These are phyloP conservation scores for Hypomyces perniciosus DNA, from an alignment of 2,329 filamentous ascomycete species.

Conservation along the genomic window DNA sequence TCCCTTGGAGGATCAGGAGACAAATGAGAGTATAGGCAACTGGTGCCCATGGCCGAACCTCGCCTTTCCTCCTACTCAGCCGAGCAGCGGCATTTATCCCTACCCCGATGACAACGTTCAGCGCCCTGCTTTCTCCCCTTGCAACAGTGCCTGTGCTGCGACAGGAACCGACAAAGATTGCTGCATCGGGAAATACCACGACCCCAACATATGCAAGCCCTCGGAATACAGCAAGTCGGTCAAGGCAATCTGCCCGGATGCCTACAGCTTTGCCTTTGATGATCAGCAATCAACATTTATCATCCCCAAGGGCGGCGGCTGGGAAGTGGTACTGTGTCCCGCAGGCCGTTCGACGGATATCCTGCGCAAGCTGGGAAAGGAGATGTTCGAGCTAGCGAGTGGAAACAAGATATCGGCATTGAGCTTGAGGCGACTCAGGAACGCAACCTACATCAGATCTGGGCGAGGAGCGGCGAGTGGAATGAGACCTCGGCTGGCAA, in stretches of 20 bases:
- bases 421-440: constrained; percentile 26
- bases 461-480: constrained; percentile 21
- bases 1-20: constrained; percentile 57
- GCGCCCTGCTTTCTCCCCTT: constrained; percentile 69
- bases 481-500: constrained; percentile 13
- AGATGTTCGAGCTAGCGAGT: constrained; percentile 43
- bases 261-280: constrained; percentile 70
- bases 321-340: constrained; percentile 75
- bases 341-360: constrained; percentile 54
- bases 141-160: constrained; percentile 69
- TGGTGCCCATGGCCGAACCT: constrained; percentile 84
- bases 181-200: constrained; percentile 64
- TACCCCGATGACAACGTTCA: constrained; percentile 72
- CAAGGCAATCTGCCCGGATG: constrained; percentile 75
- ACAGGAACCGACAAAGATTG: constrained; percentile 63
- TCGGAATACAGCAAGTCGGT: constrained; percentile 63
- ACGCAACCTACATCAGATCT: constrained; percentile 30
- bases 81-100: constrained; percentile 70
- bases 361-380: constrained; percentile 42
- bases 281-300: constrained; percentile 56
- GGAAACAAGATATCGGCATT: constrained; percentile 32
- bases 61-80: constrained; percentile 59
- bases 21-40: constrained; percentile 48
- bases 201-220: constrained; percentile 57
- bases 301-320: constrained; percentile 63